These are phyloP conservation scores for Pleurotus salmoneostramineus DNA, from an alignment of 768 basidiomycete species.

Conservation along the genomic window DNA sequence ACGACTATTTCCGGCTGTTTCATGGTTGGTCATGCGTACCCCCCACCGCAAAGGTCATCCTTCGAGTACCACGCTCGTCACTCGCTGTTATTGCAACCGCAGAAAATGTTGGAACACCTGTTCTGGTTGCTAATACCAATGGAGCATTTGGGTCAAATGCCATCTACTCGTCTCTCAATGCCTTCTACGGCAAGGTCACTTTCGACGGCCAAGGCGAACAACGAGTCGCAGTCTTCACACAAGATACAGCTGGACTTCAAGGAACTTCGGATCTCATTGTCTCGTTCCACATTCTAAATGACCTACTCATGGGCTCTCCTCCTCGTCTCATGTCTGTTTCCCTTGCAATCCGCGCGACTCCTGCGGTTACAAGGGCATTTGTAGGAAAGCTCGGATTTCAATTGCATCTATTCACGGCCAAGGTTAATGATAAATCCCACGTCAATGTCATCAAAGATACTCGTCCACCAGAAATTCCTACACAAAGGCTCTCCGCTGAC, in stretches of 20 bases:
- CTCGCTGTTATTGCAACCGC: constrained; percentile 22
- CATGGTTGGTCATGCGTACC: constrained; percentile 28
- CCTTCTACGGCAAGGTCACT: constrained; percentile 16
- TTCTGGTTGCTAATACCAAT: constrained; percentile 18
- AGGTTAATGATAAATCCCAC: constrained; percentile 20
- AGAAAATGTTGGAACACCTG: constrained; percentile 18
- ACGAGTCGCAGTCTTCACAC: constrained; percentile 14
- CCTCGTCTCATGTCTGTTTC: constrained; percentile 12
- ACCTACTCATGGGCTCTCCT: constrained; percentile 16
- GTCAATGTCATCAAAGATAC: constrained; percentile 19
- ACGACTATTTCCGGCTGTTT: constrained; percentile 17
- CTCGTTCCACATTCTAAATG: constrained; percentile 22
- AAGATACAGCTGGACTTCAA: constrained; percentile 19
- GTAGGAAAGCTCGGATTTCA: constrained; percentile 17
- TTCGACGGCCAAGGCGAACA: constrained; percentile 13
- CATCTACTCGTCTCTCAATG: constrained; percentile 21
- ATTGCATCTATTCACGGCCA: constrained; percentile 22
- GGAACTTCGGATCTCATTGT: constrained; percentile 23
- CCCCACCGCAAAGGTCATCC: constrained; percentile 29
- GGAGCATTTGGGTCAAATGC: constrained; percentile 16
- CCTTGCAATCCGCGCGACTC: constrained; percentile 19
- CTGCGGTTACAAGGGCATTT: constrained; percentile 12
- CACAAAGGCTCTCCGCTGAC: not conserved
- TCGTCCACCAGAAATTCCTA: not conserved
- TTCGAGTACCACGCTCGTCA: constrained; percentile 30